Percentiles rank a stretch among this genome's conserved stretches.
Evolutionary conservation across 129 eudicot species (phyloP).

Genomic region (Lonicera japonica): DNA sequence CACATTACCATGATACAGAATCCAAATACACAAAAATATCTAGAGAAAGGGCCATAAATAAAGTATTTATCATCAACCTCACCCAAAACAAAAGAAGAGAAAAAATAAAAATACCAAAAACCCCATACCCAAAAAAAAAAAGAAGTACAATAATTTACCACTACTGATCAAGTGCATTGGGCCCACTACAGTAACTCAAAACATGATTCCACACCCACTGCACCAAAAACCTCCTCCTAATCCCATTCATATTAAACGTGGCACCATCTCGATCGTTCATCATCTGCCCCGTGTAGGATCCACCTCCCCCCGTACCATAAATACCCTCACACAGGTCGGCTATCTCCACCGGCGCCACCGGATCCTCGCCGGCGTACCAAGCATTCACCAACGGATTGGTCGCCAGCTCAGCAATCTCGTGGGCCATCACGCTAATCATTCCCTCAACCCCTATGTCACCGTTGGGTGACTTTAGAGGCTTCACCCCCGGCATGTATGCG

Average conservation of each 20-base stretch:
- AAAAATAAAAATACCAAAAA: too few relatives aligned
- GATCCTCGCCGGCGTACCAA: constrained; percentile 25
- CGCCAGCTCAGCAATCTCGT: constrained; percentile 19
- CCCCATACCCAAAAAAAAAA: too few relatives aligned
- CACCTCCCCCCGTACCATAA: constrained; percentile 26
- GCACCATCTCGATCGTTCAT: constrained; percentile 11
- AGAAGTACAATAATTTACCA: too few relatives aligned
- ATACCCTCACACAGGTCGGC: constrained; percentile 24
- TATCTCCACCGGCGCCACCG: constrained; percentile 16
- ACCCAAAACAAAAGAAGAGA: too few relatives aligned
- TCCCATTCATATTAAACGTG: constrained; percentile 20
- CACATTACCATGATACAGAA: too few relatives aligned
- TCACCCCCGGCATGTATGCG: not conserved
- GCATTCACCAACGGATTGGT: constrained; percentile 25
- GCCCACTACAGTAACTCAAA: constrained; percentile 14
- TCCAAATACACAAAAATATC: too few relatives aligned
- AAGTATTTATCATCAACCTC: too few relatives aligned
- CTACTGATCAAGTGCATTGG: constrained; percentile 21
- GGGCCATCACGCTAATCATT: constrained; percentile 20
- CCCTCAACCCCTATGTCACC: constrained; percentile 15
- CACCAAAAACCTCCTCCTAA: constrained; percentile 15
- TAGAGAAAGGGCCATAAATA: too few relatives aligned
- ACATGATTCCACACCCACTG: constrained; percentile 29
- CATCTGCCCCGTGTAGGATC: constrained; percentile 18
- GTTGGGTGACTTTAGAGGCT: not conserved